Evolutionary conservation across 345 rosid genomes (phyloP), one percentile per base, ranked within the genome.

Genomic region (Pistacia vera): DNA sequence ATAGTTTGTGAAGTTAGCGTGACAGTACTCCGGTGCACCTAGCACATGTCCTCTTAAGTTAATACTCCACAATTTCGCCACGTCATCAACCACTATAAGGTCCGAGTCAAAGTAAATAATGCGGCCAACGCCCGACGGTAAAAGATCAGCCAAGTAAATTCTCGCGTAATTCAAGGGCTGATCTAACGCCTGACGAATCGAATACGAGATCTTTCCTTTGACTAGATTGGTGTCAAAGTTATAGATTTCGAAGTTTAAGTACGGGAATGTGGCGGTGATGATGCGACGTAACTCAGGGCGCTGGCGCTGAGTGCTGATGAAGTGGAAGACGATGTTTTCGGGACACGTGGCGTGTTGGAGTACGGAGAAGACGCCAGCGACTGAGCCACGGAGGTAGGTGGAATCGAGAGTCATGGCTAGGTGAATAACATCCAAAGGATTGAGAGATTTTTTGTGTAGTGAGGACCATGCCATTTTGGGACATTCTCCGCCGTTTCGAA

Each of bases 21-120:
- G 94, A 66, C 97, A 94, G 30, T 94, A 90, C 81, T 88, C 93
- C 2, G 98, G 98, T 33, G 98, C 97, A 10, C 96, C 98, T 17
- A 94, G 86, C 0, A 91, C 92, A 71, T 80, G 92, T 4, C 79
- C 72, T 0, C 88, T 79, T 3, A 94, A 46, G 30, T 87, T 79
- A 72, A 89, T 90, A 48, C 77, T 66, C 97, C 97, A 94, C 7
- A 94, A 83, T 61, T 91, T 91, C 0, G 89, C 88, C 25, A 94
- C 92, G 90, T 94, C 98, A 44, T 94, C 98, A 2, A 94, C 97
- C 16, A 94, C 86, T 14, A 94, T 86, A 4, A 94, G 90, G 75
- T 94, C 98, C 13, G 97, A 94, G 74, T 94, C 98, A 72, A 94
- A 84, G 89, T 92, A 94, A 77, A 94, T 83, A n/a, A 92, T 85